Percentiles rank a stretch among this genome's conserved stretches.
Conservation (phyloP, 2,329 filamentous ascomycete genomes). For the Gyromitra esculenta region DNA sequence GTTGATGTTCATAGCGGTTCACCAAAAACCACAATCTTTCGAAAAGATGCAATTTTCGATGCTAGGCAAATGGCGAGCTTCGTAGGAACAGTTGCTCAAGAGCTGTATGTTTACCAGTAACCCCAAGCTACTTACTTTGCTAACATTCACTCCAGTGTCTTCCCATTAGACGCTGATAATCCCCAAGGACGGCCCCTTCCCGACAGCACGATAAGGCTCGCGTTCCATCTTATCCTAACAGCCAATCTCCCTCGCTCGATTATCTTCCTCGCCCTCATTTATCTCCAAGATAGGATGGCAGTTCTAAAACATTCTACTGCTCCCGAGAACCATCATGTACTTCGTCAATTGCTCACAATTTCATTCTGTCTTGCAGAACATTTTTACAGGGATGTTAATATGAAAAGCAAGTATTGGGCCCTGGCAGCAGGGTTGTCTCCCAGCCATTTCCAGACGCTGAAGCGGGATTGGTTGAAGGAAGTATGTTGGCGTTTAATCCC, state of each 20-base stretch:
- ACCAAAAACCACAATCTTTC: neutral
- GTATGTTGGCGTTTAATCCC: constrained; percentile 1
- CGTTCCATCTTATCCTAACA: neutral
- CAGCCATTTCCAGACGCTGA: neutral
- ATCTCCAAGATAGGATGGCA: constrained; percentile 2
- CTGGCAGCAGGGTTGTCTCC: neutral
- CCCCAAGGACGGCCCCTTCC: neutral
- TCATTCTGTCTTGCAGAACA: neutral
- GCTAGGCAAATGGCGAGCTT: neutral
- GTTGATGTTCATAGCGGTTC: neutral
- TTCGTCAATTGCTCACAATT: neutral
- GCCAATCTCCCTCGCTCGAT: neutral
- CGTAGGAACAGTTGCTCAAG: neutral
- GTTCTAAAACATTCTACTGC: neutral
- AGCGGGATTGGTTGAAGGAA: constrained; percentile 8
- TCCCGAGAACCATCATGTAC: neutral
- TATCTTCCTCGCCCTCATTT: constrained; percentile 4
- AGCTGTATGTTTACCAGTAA: neutral
- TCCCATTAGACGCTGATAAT: neutral
- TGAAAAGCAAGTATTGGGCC: neutral
- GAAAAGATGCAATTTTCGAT: neutral
- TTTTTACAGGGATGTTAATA: neutral
- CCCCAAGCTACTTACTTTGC: neutral
- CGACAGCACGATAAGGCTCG: neutral
- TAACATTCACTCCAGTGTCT: constrained; percentile 1